phyloP scores from a whole-genome alignment of 345 rosid species.

The Aquilaria sinensis region DNA sequence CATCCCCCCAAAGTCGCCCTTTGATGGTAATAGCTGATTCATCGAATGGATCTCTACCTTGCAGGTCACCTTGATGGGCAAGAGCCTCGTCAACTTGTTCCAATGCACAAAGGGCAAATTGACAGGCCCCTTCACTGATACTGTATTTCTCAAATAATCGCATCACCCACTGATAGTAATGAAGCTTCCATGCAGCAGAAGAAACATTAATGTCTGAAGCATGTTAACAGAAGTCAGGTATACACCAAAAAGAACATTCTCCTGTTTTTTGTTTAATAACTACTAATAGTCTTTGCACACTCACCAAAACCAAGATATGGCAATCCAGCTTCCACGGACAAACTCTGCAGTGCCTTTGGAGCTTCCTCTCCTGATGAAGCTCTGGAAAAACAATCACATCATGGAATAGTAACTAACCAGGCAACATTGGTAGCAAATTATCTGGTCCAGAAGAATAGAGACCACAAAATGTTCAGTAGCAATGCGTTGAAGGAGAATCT shows the following conservation, averaged over 20 bases:
- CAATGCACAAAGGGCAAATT: conserved; percentile 95
- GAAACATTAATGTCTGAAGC: conserved; percentile 45
- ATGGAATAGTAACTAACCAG: too few species aligned
- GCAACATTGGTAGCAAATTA: too few species aligned
- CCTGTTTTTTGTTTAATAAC: neutral
- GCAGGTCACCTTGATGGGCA: conserved; percentile 26
- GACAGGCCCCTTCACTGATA: conserved; percentile 86
- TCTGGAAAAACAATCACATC: conserved; percentile 28
- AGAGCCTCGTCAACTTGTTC: conserved; percentile 96
- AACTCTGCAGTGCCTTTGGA: conserved; percentile 62
- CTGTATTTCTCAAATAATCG: conserved; percentile 87
- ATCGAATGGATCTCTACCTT: conserved; percentile 25
- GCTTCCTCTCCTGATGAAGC: conserved; percentile 91
- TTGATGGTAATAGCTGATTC: conserved; percentile 50
- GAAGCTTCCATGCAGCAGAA: conserved; percentile 82
- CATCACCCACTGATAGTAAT: conserved; percentile 98
- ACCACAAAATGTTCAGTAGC: neutral
- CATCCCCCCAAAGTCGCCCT: conserved; percentile 94
- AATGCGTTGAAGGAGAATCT: too few species aligned
- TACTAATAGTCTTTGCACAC: conserved; percentile 18
- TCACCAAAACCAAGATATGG: conserved; percentile 56
- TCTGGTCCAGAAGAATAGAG: too few species aligned
- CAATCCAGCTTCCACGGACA: conserved; percentile 65
- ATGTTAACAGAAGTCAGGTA: conserved; percentile 4
- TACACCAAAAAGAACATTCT: conserved; percentile 4